Evolutionary conservation across 306 rosid species (phyloP), one percentile per base, ranked within the genome.

Genomic region (Citrullus colocynthis): DNA sequence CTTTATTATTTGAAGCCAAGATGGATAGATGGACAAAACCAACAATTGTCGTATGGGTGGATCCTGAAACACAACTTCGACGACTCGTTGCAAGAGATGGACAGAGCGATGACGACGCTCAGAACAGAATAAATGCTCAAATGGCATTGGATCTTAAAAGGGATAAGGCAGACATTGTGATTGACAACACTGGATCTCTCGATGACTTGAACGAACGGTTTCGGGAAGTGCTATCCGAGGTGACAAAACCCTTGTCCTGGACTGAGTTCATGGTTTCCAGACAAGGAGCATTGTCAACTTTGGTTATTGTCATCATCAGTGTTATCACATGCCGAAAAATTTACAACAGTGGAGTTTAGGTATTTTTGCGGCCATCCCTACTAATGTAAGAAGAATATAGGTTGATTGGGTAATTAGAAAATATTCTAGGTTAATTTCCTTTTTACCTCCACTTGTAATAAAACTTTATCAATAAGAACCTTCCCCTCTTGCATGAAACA

Each of bases 11-110:
- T 13, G 96, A 96, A 83, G 97, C 90, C 77, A 91, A 86, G 86
- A 89, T 92, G 85, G 96, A 89, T 81, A 88, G 36, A 78, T 88
- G 91, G 87, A 89, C 99, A n/a, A 92, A 92, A 56, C 98, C 98
- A 42, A 80, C 88, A 77, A 79, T 87, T 51, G 97, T 92, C 58
- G 97, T 92, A 6, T 96, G 97, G 97, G 93, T 92, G 80, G 93
- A 89, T 84, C 90, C 93, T 24, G 91, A 88, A 59, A 92, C 92
- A 3, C 97, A 95, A 83, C 87, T 87, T 56, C 84, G 18, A 21
- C 85, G 92, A 60, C 97, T 95, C 58, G 63, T 87, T 86, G 83
- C 84, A 0, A 87, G 96, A 79, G 99, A 91, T 78, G 57, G 72
- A 76, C 78, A 90, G 17, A 58, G 84, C 18, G 86, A 88, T 75